Base-by-base conservation (phyloP, 2,329 filamentous ascomycete species). In the Septoria linicola region DNA sequence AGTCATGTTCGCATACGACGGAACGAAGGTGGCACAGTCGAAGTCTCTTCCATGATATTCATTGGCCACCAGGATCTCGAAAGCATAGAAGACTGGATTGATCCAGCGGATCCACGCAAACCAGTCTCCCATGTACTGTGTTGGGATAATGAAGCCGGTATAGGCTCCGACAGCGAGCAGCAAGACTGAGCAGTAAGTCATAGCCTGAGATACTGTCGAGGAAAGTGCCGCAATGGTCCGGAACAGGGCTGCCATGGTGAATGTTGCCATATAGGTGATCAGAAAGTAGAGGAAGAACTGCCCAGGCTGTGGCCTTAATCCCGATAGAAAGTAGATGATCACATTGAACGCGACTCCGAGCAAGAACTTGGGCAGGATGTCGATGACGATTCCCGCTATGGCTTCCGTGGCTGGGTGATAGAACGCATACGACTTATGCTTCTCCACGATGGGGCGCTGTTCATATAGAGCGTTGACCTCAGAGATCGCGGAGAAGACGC, bases 401-500 rank as follows among this genome's bases (percentile, higher is more conserved):
- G 79, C 79, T 58, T 83, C 80, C 0, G 64, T 63, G 2, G 60
- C 39, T 6, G 68, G 67, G 40, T 66, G 67, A 36, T 70, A 70
- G 43, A 69, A 64, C 3, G 72, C 71, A 54, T 74, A 77, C 0
- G 66, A 69, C 16, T 68, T 67, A 41, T 76, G 74, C 52, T 75
- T 76, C 55, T 74, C 72, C 7, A 77, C 70, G 39, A 77, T 75
- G 1, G 73, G 73, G 3, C 75, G 66, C 51, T 76, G 73, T 4
- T 66, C 67, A 53, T 75, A 77, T 4, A 76, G 63, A 1, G 86
- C 89, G 35, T 92, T 73, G 66, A 95, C 92, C 59, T 85, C 82
- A 1, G 75, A 71, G 42, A 83, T 79, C 8, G 80, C 76, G 0
- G 72, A 76, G 20, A 84, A 66, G 2, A 80, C 80, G 56, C 81